Conservation (phyloP, 225 moss, liverwort and hornwort species). For the Bryum argenteum region DNA sequence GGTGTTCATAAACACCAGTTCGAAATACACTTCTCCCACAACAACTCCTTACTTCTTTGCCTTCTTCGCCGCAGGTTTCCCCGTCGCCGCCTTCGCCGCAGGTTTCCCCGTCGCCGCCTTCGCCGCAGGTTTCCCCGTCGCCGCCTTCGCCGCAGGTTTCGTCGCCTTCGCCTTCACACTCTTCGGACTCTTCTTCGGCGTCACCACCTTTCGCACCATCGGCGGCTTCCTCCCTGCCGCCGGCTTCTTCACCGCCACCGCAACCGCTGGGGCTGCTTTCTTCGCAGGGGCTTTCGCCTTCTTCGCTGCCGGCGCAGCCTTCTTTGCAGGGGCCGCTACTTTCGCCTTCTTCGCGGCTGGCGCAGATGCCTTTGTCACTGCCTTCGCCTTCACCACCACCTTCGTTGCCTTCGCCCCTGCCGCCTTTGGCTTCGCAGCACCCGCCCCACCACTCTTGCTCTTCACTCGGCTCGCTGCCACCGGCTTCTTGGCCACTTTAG, state of each 20-base stretch:
- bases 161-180: conserved; percentile 52
- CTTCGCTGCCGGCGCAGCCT: conserved; percentile 27
- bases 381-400: conserved; percentile 37
- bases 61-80: conserved; percentile 59
- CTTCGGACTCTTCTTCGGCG: conserved; percentile 68
- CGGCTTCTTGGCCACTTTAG: conserved; percentile 62
- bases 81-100: conserved; percentile 45
- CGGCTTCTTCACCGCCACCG: conserved; percentile 41
- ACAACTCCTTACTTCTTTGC: conserved; percentile 61
- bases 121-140: too few relatives aligned
- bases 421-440: conserved; percentile 28
- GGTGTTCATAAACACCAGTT: conserved; percentile 46
- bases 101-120: conserved; percentile 56
- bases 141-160: conserved; percentile 53
- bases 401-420: conserved; percentile 43
- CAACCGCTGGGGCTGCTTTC: conserved; percentile 26
- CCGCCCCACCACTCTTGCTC: conserved; percentile 39
- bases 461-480: conserved; percentile 40
- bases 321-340: conserved; percentile 38
- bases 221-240: conserved; percentile 49
- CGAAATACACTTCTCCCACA: not conserved
- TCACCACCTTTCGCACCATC: conserved; percentile 54
- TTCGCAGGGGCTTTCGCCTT: conserved; percentile 45
- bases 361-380: conserved; percentile 34
- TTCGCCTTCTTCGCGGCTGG: conserved; percentile 42